Evolutionary conservation across 768 basidiomycete species (phyloP).

Genomic region (Russula virescens): DNA sequence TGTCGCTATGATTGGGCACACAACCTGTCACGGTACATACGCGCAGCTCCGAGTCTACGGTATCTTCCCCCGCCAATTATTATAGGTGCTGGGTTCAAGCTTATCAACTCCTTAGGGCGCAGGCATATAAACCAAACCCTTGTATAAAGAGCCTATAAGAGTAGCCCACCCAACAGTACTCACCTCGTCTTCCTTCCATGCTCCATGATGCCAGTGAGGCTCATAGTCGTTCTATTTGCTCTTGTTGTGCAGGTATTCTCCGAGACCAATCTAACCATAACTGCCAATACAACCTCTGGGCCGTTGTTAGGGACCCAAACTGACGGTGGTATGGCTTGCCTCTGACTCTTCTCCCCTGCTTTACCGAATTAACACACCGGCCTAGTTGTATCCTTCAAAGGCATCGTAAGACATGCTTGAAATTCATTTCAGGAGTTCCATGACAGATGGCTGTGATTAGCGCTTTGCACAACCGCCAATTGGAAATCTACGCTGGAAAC

Average conservation of each 20-base stretch:
- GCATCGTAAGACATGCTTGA: not conserved
- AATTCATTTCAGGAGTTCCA: not conserved
- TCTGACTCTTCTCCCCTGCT: not conserved
- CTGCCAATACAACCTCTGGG: slow-evolving; percentile 8
- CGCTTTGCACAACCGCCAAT: slow-evolving; percentile 13
- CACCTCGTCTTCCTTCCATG: too few relatives aligned
- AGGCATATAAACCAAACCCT: too few relatives aligned
- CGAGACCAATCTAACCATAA: not conserved
- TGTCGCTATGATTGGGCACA: too few relatives aligned
- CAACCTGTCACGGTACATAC: too few relatives aligned
- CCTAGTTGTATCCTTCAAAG: slow-evolving; percentile 14
- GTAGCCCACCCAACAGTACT: not conserved
- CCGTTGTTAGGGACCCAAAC: not conserved
- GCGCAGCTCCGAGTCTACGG: too few relatives aligned
- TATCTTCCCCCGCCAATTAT: too few relatives aligned
- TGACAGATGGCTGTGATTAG: not conserved
- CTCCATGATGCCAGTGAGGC: not conserved
- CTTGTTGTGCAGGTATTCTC: not conserved
- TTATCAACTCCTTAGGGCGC: too few relatives aligned
- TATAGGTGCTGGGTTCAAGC: too few relatives aligned
- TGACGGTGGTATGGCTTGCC: slow-evolving; percentile 8
- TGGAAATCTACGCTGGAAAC: slow-evolving; percentile 12
- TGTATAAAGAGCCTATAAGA: not conserved
- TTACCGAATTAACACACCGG: not conserved
- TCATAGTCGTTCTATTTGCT: not conserved